These are phyloP conservation scores for Quercus mongolica DNA, from an alignment of 306 rosid species.

Conservation along the genomic window DNA sequence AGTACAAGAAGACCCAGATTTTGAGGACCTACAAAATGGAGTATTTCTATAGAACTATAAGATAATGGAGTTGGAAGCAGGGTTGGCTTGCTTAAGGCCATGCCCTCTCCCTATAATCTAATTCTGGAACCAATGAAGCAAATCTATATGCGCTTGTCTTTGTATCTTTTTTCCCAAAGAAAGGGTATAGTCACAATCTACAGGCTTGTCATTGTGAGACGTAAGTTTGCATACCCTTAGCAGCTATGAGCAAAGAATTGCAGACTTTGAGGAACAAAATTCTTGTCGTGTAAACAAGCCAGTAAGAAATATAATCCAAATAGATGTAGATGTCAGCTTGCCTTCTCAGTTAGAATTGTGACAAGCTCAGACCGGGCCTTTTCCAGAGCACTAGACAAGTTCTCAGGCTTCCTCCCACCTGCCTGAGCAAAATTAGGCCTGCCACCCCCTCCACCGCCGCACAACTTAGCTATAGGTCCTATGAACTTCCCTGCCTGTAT, in stretches of 20 bases:
- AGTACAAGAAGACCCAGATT: neutral
- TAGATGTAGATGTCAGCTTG: slow-evolving; percentile 31
- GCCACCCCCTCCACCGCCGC: slow-evolving; percentile 98
- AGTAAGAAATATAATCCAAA: slow-evolving; percentile 7
- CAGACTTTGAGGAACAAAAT: slow-evolving; percentile 16
- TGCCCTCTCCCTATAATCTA: neutral
- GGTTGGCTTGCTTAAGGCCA: neutral
- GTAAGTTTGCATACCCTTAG: neutral
- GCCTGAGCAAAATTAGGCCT: slow-evolving; percentile 97
- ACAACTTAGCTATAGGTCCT: slow-evolving; percentile 81
- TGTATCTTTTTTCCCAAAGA: neutral
- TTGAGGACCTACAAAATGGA: neutral
- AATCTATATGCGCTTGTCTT: neutral
- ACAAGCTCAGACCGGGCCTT: slow-evolving; percentile 69
- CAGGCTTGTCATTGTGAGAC: neutral
- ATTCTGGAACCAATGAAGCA: neutral
- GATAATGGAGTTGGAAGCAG: neutral
- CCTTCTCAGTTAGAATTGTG: slow-evolving; percentile 50
- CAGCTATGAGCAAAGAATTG: neutral
- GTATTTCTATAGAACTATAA: neutral
- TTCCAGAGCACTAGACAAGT: slow-evolving; percentile 63
- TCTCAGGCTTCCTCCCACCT: slow-evolving; percentile 91
- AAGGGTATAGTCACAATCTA: too few relatives aligned
- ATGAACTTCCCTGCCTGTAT: slow-evolving; percentile 91
- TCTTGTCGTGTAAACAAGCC: slow-evolving; percentile 10